Base-by-base conservation (phyloP, 2,329 filamentous ascomycete genomes). In the Neoarthrinium moseri region DNA sequence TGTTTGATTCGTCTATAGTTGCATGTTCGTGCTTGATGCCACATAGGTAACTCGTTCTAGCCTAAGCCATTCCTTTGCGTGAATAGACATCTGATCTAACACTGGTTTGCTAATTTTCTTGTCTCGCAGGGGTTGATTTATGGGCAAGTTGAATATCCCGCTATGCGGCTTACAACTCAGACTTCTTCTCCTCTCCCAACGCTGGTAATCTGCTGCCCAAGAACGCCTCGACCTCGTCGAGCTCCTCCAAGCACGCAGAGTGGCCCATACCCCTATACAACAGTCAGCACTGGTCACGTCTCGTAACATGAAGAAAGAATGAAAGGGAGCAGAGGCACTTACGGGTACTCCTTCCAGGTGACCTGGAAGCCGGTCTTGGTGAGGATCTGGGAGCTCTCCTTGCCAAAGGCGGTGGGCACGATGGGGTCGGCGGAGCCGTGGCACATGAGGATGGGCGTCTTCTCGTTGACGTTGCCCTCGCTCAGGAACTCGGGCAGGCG, bases 391-490 rank as follows among this genome's bases (percentile, higher is more conserved):
- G 78, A 81, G 20, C 87, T 90, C 66, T 74, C 64, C 63, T 81
- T 69, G 12, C 89, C 92, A 66, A 87, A 86, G 46, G 78, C 70
- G 34, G 83, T 78, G 55, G 75, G 77, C 7, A 96, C 87, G 3
- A 96, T 71, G 12, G 77, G 77, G 65, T 99, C 92, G 1, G 69
- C 70, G 50, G 84, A 79, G n/a, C 94, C 94, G 58, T 97, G 94
- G 11, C 81, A 90, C 84, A 96, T 87, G 67, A 94, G 89, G 51
- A 97, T 83, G 1, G 88, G 87, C 2, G 90, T 96, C 32, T 86
- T 74, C 66, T 84, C 81, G 65, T 90, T 91, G 45, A 77, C 72
- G 54, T 71, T 78, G 21, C 77, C 72, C 54, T 73, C 71, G 2
- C 78, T 73, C 13, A 80, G 64, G 52, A 80, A 71, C 7, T 75